Evolutionary conservation across 2,329 filamentous ascomycete genomes (phyloP).

Genomic region (Myriosclerotinia scirpicola): DNA sequence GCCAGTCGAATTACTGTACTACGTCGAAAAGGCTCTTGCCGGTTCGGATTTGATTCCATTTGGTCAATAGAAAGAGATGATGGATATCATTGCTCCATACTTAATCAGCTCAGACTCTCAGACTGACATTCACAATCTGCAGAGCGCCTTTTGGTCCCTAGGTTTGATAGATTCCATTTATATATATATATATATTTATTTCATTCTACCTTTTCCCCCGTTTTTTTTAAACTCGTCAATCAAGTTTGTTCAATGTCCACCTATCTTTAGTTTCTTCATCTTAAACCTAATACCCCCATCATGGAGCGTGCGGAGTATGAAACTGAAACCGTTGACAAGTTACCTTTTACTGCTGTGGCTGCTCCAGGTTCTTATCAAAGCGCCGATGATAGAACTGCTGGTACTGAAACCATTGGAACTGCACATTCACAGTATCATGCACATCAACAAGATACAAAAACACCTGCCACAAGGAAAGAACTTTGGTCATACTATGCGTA

Average conservation of each 20-base stretch:
- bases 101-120: too few species aligned
- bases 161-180: too few species aligned
- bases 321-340: constrained; percentile 24
- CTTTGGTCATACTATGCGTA: constrained; percentile 39
- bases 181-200: too few species aligned
- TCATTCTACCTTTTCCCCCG: neutral
- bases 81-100: too few species aligned
- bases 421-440: neutral
- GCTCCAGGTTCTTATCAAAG: constrained; percentile 27
- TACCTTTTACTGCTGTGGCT: constrained; percentile 34
- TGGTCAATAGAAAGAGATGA: too few species aligned
- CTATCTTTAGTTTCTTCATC: neutral
- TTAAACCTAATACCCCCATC: neutral
- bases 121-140: too few species aligned
- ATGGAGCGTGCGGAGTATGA: constrained; percentile 19
- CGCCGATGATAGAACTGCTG: constrained; percentile 29
- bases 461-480: constrained; percentile 36
- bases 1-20: too few species aligned
- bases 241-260: neutral
- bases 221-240: neutral
- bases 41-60: too few species aligned
- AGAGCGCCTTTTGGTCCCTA: too few species aligned
- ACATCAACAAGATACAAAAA: constrained; percentile 20
- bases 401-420: neutral
- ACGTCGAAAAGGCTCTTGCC: too few species aligned